These are phyloP conservation scores for Mycena epipterygia DNA, from an alignment of 768 basidiomycete genomes.

Conservation along the genomic window DNA sequence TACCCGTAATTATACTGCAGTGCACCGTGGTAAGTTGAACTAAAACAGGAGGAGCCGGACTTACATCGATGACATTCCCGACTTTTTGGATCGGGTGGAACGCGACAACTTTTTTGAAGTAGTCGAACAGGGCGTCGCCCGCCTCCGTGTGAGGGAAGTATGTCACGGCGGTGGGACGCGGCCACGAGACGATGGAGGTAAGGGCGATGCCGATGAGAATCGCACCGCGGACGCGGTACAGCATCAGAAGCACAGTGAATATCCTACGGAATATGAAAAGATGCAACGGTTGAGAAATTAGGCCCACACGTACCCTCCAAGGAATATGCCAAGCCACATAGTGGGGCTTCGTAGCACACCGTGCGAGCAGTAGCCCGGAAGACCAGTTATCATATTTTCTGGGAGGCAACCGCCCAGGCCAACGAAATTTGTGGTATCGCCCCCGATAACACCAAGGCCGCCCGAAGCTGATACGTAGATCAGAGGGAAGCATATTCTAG, in stretches of 20 bases:
- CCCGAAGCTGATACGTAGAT: conserved; percentile 59
- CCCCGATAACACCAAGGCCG: no score
- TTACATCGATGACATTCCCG: conserved; percentile 80
- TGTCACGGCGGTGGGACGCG: conserved; percentile 81
- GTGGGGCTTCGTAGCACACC: no score
- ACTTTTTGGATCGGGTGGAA: conserved; percentile 74
- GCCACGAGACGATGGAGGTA: conserved; percentile 89
- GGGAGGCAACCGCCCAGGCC: no score
- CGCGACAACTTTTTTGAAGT: conserved; percentile 87
- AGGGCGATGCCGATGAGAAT: conserved; percentile 88
- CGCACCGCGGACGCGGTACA: no score
- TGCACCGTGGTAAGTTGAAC: no score
- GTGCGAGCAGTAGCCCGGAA: no score
- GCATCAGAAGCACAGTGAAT: no score
- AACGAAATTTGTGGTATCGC: no score
- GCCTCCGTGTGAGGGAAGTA: conserved; percentile 80
- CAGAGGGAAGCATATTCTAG: background rate
- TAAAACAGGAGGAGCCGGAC: no score
- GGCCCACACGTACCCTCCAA: conserved; percentile 72
- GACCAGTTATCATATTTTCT: no score
- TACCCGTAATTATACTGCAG: no score
- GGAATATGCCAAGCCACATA: conserved; percentile 90
- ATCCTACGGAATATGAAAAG: conserved; percentile 56
- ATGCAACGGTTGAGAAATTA: no score
- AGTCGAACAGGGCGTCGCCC: conserved; percentile 83